phyloP scores from a whole-genome alignment of 2,329 filamentous ascomycete genomes.

The Zasmidium citrigriseum region DNA sequence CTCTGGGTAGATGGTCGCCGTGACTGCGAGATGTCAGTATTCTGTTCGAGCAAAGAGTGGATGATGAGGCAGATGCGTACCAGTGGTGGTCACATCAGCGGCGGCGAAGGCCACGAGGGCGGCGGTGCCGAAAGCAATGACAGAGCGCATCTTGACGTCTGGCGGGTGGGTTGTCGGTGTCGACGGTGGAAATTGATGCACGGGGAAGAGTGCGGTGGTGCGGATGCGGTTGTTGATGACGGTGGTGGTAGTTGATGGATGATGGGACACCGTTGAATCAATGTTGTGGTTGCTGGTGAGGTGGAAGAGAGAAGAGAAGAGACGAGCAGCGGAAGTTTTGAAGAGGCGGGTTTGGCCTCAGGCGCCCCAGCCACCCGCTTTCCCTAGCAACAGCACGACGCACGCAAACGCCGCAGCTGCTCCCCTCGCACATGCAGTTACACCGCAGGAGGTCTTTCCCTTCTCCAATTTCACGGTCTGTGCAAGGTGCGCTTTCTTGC shows the following conservation, averaged over 20 bases:
- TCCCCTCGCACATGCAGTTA: too few species aligned
- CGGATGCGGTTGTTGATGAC: slow-evolving; percentile 10
- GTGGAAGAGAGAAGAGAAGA: not conserved
- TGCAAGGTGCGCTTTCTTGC: too few species aligned
- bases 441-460: too few species aligned
- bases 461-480: too few species aligned
- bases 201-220: slow-evolving; percentile 7
- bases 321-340: not conserved
- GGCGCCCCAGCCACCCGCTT: not conserved
- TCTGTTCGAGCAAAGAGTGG: not conserved
- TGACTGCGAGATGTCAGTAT: slow-evolving; percentile 12
- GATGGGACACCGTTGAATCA: too few species aligned
- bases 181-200: slow-evolving; percentile 7
- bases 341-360: not conserved
- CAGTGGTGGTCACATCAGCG: slow-evolving; percentile 29
- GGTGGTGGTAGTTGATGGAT: slow-evolving; percentile 13
- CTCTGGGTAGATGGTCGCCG: slow-evolving; percentile 18
- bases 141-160: slow-evolving; percentile 27
- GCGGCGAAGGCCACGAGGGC: slow-evolving; percentile 26
- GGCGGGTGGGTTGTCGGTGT: slow-evolving; percentile 9
- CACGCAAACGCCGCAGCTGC: not conserved
- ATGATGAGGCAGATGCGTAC: slow-evolving; percentile 12
- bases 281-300: not conserved
- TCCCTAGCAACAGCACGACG: not conserved
- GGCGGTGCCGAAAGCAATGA: slow-evolving; percentile 25